A percentile compares a stretch with the other conserved stretches of the same genome.
Conservation (phyloP, 2,329 filamentous ascomycete genomes). For the Aureobasidium sp. region DNA sequence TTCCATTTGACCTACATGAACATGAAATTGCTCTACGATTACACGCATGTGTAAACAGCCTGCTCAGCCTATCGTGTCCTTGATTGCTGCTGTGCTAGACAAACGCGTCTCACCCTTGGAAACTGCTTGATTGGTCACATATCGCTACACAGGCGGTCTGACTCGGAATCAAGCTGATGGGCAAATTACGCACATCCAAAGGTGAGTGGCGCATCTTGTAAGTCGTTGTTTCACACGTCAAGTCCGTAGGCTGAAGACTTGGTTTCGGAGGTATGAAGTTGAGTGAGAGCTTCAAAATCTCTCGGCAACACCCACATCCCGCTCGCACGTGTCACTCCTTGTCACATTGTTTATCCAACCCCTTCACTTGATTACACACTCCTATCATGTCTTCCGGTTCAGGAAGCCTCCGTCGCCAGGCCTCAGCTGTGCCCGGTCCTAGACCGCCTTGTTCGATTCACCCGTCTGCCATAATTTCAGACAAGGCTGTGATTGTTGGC, state of each 20-base stretch:
- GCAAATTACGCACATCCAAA: neutral
- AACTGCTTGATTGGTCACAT: neutral
- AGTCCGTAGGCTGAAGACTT: neutral
- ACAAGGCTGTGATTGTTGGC: conserved; percentile 52
- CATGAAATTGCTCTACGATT: neutral
- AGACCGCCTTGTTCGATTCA: conserved; percentile 39
- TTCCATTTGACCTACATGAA: neutral
- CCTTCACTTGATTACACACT: neutral
- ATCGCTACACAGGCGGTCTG: neutral
- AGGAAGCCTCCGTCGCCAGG: conserved; percentile 14
- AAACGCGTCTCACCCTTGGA: neutral
- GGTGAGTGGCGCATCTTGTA: neutral
- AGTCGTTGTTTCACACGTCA: neutral
- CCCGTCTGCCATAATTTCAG: conserved; percentile 41
- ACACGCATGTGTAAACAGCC: neutral
- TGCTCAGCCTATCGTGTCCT: neutral
- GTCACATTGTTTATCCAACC: neutral
- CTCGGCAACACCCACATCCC: conserved; percentile 9
- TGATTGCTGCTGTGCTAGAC: neutral
- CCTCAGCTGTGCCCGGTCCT: neutral
- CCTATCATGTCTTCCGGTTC: conserved; percentile 7
- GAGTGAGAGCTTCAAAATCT: neutral
- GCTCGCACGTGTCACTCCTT: neutral
- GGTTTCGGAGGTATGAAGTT: neutral
- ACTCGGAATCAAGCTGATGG: neutral